These are phyloP conservation scores for Lathyrus sativus DNA, from an alignment of 306 rosid species.

Conservation along the genomic window DNA sequence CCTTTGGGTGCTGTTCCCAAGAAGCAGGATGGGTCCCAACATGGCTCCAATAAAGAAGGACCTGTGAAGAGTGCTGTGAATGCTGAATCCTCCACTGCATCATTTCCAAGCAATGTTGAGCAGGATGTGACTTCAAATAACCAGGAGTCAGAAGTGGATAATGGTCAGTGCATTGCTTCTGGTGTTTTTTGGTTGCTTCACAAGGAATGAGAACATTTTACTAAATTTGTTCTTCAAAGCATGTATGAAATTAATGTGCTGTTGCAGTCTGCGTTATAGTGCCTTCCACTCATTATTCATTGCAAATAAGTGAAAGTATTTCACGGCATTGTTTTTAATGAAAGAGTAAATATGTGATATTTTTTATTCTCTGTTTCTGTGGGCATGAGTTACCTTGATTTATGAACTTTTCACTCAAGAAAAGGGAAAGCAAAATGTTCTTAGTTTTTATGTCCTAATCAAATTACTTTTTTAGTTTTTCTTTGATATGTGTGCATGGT, in stretches of 20 bases:
- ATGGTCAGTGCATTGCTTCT: slow-evolving; percentile 54
- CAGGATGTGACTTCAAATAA: slow-evolving; percentile 49
- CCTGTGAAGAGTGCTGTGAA: slow-evolving; percentile 59
- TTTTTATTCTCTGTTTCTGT: slow-evolving; percentile 7
- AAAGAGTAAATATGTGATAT: background rate
- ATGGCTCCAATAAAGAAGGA: slow-evolving; percentile 57
- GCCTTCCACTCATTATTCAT: slow-evolving; percentile 9
- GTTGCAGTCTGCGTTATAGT: slow-evolving; percentile 30
- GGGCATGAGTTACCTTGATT: slow-evolving; percentile 12
- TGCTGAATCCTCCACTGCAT: slow-evolving; percentile 70
- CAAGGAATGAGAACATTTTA: background rate
- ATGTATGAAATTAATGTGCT: slow-evolving; percentile 23
- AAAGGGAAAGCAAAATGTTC: background rate
- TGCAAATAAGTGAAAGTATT: slow-evolving; percentile 9
- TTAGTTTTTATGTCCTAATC: background rate
- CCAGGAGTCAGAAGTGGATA: slow-evolving; percentile 55
- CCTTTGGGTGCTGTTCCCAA: slow-evolving; percentile 87
- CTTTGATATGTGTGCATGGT: background rate
- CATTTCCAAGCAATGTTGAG: slow-evolving; percentile 56
- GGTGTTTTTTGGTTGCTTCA: slow-evolving; percentile 12
- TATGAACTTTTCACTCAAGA: slow-evolving; percentile 2
- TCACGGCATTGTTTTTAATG: slow-evolving; percentile 1
- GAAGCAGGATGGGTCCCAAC: slow-evolving; percentile 65
- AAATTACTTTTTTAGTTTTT: background rate
- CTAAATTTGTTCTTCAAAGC: slow-evolving; percentile 18